phyloP scores from a whole-genome alignment of 176 grass and related monocot species.

The Zoysia japonica region DNA sequence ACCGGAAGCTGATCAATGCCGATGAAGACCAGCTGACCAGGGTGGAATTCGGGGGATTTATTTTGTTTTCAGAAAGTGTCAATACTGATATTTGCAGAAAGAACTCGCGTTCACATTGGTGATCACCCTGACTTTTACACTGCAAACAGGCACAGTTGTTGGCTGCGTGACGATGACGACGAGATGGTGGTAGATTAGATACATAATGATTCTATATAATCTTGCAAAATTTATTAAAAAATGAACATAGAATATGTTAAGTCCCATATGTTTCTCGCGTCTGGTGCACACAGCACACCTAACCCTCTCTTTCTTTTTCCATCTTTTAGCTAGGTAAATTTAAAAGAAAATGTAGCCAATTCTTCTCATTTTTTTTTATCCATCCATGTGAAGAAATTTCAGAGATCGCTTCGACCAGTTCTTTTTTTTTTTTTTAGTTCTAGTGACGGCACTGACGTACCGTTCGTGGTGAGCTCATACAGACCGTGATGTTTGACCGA shows the following conservation, averaged over 20 bases:
- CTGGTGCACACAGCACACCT: neutral
- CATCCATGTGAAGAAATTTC: slow-evolving; percentile 8
- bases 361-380: neutral
- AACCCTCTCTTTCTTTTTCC: neutral
- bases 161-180: too few relatives aligned
- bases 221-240: too few relatives aligned
- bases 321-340: neutral
- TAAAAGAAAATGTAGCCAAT: neutral
- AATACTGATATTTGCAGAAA: neutral
- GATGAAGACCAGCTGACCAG: neutral
- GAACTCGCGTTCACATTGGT: neutral
- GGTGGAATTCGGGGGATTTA: neutral
- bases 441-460: slow-evolving; percentile 13
- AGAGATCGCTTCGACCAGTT: neutral
- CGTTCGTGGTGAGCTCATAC: slow-evolving; percentile 17
- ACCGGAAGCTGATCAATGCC: neutral
- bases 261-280: neutral
- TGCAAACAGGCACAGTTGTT: neutral
- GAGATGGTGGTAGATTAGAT: too few relatives aligned
- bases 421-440: neutral
- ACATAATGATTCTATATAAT: too few relatives aligned
- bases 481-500: slow-evolving; percentile 26
- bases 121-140: neutral
- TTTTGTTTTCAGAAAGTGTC: too few relatives aligned
- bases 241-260: neutral